phyloP scores from a whole-genome alignment of 352 stramenopile species.

The Phytophthora cactorum region DNA sequence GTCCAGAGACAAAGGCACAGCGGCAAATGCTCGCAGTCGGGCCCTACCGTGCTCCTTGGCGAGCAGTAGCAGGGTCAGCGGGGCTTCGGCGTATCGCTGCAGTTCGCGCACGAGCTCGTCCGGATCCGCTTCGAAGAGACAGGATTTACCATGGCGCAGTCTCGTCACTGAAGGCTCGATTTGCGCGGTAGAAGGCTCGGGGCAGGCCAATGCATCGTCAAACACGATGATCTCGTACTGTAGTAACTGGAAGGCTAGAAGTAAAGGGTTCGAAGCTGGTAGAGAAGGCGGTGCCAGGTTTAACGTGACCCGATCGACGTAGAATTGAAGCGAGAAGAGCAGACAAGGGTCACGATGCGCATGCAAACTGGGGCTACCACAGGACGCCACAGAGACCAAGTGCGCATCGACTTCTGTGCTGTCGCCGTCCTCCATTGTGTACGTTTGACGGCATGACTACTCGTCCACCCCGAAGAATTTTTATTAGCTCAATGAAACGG shows the following conservation, averaged over 20 bases:
- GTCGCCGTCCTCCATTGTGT: neutral
- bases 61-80: constrained; percentile 48
- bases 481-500: too few relatives aligned
- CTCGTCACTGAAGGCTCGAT: constrained; percentile 9
- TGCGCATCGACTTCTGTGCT: neutral
- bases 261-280: constrained; percentile 2
- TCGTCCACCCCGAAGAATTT: too few relatives aligned
- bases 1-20: constrained; percentile 39
- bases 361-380: neutral
- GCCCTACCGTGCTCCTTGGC: constrained; percentile 38
- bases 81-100: constrained; percentile 26
- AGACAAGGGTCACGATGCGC: neutral
- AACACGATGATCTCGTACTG: constrained; percentile 64
- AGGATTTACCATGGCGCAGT: constrained; percentile 51
- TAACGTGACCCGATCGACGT: constrained; percentile 31
- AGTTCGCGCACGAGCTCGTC: constrained; percentile 35
- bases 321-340: constrained; percentile 59
- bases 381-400: constrained; percentile 13
- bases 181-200: neutral
- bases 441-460: neutral
- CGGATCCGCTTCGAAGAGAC: constrained; percentile 52
- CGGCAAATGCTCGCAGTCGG: constrained; percentile 43
- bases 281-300: neutral
- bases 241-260: constrained; percentile 56
- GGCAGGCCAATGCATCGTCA: constrained; percentile 14